Evolutionary conservation across 2,329 filamentous ascomycete genomes (phyloP).

Genomic region (Nemania serpens): DNA sequence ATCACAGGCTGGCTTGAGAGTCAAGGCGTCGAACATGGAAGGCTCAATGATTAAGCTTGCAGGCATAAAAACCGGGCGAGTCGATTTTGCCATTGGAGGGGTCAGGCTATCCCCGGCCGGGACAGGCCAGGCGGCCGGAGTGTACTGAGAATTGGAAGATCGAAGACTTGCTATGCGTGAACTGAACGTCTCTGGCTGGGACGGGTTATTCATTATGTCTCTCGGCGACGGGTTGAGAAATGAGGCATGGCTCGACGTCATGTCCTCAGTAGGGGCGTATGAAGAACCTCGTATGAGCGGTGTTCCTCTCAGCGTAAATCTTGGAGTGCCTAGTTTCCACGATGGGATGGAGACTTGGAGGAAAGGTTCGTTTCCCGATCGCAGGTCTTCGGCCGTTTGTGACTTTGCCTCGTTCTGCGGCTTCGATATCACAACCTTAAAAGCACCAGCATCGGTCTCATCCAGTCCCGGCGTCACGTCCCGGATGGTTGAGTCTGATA

Average conservation of each 20-base stretch:
- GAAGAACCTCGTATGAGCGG: slow-evolving; percentile 81
- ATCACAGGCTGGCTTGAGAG: slow-evolving; percentile 78
- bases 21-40: slow-evolving; percentile 80
- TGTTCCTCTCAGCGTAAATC: slow-evolving; percentile 77
- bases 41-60: slow-evolving; percentile 64
- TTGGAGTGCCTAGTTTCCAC: slow-evolving; percentile 80
- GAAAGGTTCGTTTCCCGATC: slow-evolving; percentile 53
- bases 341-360: slow-evolving; percentile 80
- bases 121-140: slow-evolving; percentile 32
- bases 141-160: slow-evolving; percentile 44
- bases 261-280: slow-evolving; percentile 75
- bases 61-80: slow-evolving; percentile 54
- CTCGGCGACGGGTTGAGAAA: slow-evolving; percentile 46
- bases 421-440: slow-evolving; percentile 81
- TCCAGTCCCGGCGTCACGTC: slow-evolving; percentile 58
- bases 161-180: slow-evolving; percentile 47
- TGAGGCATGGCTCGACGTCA: slow-evolving; percentile 66
- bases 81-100: slow-evolving; percentile 47
- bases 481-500: slow-evolving; percentile 78
- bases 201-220: slow-evolving; percentile 38
- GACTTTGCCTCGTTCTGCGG: slow-evolving; percentile 63
- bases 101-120: slow-evolving; percentile 30
- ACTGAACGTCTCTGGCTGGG: slow-evolving; percentile 36
- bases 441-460: slow-evolving; percentile 66
- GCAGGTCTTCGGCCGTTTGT: slow-evolving; percentile 65